Evolutionary conservation across 2,329 filamentous ascomycete species (phyloP), one percentile per base, ranked within the genome.

Genomic region (Pseudogymnoascus destructans): DNA sequence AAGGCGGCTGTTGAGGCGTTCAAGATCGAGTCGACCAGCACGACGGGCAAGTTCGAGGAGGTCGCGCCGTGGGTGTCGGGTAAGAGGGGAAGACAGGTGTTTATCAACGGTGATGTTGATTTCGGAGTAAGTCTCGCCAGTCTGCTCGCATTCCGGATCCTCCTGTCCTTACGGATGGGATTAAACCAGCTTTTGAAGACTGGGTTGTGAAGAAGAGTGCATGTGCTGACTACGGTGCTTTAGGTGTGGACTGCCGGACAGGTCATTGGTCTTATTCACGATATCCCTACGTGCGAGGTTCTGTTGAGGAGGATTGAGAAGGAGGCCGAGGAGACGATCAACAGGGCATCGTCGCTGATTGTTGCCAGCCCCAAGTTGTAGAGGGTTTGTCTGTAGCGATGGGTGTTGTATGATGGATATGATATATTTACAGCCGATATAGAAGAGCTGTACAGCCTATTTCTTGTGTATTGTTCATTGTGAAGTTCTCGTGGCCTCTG

Each of bases 191-290:
- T n/a, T n/a, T n/a, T n/a, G n/a, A n/a, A n/a, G n/a, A n/a, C n/a
- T n/a, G n/a, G n/a, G n/a, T n/a, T n/a, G n/a, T n/a, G n/a, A n/a
- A n/a, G n/a, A 15, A 5, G 13, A 19, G 35, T 10, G 10, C 27
- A 59, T 40, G 42, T 63, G 35, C 61, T 64, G 13, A 63, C 54
- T 32, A 52, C 30, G 1, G 36, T 33, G 58, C 5, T 4, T 59
- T 66, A 92, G 87, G 87, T 96, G 36, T 98, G 93, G 93, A 97
- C 93, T 17, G 90, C 92, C 7, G 93, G 93, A 9, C 92, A 96
- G 71, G 92, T 97, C 64, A 95, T 98, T 64, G 88, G 88, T 5
- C 71, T 93, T 59, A 93, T 93, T 62, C 82, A 92, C 65, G 88
- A 93, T 66, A 87, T 91, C 58, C 87, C 87, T 7, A 88, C 85